Evolutionary conservation across 768 basidiomycete species (phyloP).

Genomic region (Leccinellum rugosiceps): DNA sequence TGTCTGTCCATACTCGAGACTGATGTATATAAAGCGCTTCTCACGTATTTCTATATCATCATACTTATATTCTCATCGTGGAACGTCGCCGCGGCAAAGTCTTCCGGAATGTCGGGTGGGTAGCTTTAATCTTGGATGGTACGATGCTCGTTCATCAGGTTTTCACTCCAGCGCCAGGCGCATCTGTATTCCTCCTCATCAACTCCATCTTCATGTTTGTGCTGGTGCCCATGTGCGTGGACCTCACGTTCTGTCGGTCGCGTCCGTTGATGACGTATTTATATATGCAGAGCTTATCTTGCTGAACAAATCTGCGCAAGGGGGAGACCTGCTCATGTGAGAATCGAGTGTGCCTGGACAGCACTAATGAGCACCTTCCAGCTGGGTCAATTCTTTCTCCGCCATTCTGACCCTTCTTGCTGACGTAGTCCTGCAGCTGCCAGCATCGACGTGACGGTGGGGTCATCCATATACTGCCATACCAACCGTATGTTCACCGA

Average conservation of each 20-base stretch:
- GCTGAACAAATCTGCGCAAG: conserved; percentile 36
- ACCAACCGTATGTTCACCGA: conserved; percentile 30
- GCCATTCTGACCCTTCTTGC: not conserved
- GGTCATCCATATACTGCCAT: conserved; percentile 38
- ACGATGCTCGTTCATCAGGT: not conserved
- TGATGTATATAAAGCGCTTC: conserved; percentile 31
- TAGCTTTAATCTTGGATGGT: not conserved
- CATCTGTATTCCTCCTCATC: conserved; percentile 47
- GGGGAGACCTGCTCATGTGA: conserved; percentile 40
- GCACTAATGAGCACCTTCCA: conserved; percentile 46
- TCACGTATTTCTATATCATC: conserved; percentile 50
- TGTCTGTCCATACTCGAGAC: not conserved
- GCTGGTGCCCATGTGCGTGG: conserved; percentile 32
- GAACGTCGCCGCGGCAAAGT: conserved; percentile 45
- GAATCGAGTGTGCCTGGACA: conserved; percentile 58
- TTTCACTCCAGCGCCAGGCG: conserved; percentile 39
- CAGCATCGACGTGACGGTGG: conserved; percentile 46
- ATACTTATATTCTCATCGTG: conserved; percentile 55
- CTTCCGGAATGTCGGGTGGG: conserved; percentile 38
- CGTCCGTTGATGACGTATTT: not conserved
- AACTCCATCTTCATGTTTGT: conserved; percentile 38
- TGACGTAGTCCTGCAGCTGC: conserved; percentile 35
- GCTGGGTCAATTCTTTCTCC: conserved; percentile 25
- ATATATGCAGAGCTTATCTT: conserved; percentile 26
- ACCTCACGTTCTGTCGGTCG: not conserved